These are phyloP conservation scores for Ophiostoma sp. DNA, from an alignment of 2,329 filamentous ascomycete species.

Conservation along the genomic window DNA sequence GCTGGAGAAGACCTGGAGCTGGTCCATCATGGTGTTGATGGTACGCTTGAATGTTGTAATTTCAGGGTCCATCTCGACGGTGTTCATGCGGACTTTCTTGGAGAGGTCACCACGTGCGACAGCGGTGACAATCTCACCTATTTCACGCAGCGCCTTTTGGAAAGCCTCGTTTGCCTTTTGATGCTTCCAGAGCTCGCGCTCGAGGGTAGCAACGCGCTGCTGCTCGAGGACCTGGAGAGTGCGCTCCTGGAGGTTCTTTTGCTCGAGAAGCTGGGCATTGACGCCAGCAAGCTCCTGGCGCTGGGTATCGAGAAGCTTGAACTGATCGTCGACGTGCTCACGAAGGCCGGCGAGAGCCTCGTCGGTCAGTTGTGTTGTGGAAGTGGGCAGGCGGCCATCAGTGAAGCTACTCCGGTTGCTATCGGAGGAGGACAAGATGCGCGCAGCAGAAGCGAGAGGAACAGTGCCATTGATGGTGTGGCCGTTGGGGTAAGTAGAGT, in stretches of 20 bases:
- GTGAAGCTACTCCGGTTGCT: conserved; percentile 29
- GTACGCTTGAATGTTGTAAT: conserved; percentile 97
- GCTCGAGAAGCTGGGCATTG: conserved; percentile 76
- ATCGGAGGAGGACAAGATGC: conserved; percentile 21
- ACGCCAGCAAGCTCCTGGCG: conserved; percentile 80
- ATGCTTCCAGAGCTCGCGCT: conserved; percentile 92
- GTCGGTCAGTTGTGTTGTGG: conserved; percentile 60
- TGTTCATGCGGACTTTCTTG: conserved; percentile 94
- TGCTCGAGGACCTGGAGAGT: conserved; percentile 78
- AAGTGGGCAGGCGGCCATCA: conserved; percentile 29
- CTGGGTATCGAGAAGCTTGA: conserved; percentile 83
- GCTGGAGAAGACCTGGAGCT: conserved; percentile 91
- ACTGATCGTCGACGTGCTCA: conserved; percentile 89
- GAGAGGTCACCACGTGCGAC: conserved; percentile 92
- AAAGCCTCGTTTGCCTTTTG: conserved; percentile 98
- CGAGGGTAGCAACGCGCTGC: conserved; percentile 80
- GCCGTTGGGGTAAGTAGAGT: conserved; percentile 40
- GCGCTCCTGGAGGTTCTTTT: conserved; percentile 77
- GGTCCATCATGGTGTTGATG: conserved; percentile 99
- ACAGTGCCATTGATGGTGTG: conserved; percentile 22
- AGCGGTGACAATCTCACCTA: conserved; percentile 94
- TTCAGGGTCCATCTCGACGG: conserved; percentile 95
- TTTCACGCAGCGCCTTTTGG: conserved; percentile 93
- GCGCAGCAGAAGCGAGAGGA: neutral
- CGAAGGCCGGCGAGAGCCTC: conserved; percentile 80